Percentiles rank a stretch among this genome's conserved stretches.
Evolutionary conservation across 192 early-diverging fungal species (phyloP).

Genomic region (Coemansia interrupta): DNA sequence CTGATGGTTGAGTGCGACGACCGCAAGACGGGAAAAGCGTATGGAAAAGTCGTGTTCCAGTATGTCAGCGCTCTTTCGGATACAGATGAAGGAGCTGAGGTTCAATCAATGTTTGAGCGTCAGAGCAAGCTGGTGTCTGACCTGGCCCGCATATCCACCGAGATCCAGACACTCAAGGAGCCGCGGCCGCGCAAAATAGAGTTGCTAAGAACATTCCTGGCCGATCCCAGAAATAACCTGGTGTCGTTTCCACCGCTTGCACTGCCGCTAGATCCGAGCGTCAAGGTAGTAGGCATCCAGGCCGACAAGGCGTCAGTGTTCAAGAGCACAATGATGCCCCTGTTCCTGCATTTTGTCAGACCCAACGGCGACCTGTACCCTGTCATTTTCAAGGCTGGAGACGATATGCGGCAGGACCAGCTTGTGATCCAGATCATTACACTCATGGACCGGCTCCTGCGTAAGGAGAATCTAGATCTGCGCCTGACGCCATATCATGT

Average conservation of each 20-base stretch:
- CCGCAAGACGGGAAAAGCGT: conserved; percentile 76
- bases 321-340: conserved; percentile 84
- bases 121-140: conserved; percentile 82
- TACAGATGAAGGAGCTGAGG: conserved; percentile 54
- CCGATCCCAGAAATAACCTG: conserved; percentile 82
- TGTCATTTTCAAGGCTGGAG: conserved; percentile 96
- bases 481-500: conserved; percentile 92
- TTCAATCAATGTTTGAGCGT: conserved; percentile 71
- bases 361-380: conserved; percentile 85
- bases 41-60: conserved; percentile 78
- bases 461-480: conserved; percentile 95
- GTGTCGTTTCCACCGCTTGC: conserved; percentile 77
- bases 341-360: conserved; percentile 81
- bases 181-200: conserved; percentile 87
- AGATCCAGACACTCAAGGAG: conserved; percentile 75
- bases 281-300: conserved; percentile 83
- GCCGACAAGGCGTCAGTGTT: conserved; percentile 81
- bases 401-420: conserved; percentile 97
- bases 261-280: conserved; percentile 86
- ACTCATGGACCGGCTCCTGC: conserved; percentile 91
- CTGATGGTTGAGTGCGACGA: conserved; percentile 96
- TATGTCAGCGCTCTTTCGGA: conserved; percentile 70
- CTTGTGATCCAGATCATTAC: conserved; percentile 96
- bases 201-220: conserved; percentile 66
- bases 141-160: conserved; percentile 71